phyloP scores from a whole-genome alignment of 441 rosid species.

The Erodium trifolium region DNA sequence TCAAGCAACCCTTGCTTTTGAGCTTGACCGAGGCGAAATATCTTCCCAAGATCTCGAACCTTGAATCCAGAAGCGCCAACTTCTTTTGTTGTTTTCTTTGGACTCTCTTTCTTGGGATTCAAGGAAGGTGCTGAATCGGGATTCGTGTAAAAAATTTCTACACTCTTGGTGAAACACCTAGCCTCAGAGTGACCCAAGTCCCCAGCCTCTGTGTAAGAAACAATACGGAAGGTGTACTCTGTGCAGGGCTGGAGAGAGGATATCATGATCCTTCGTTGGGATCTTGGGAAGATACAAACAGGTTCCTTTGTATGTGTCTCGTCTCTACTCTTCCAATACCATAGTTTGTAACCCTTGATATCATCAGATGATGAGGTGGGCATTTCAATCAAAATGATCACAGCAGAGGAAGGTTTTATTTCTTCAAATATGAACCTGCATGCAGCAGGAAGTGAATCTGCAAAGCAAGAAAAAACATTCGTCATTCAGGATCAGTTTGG shows the following conservation, averaged over 20 bases:
- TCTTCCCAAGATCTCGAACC: constrained; percentile 64
- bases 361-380: constrained; percentile 33
- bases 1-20: constrained; percentile 67
- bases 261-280: constrained; percentile 70
- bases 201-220: constrained; percentile 61
- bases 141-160: constrained; percentile 52
- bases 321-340: constrained; percentile 72
- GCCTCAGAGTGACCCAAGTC: constrained; percentile 81
- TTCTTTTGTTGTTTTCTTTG: constrained; percentile 28
- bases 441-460: constrained; percentile 79
- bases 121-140: constrained; percentile 24
- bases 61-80: constrained; percentile 46
- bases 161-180: constrained; percentile 77
- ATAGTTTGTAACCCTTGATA: constrained; percentile 77
- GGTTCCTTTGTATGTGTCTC: constrained; percentile 51
- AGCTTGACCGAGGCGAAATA: constrained; percentile 58
- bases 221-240: constrained; percentile 66
- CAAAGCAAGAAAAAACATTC: constrained; percentile 17
- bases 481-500: not conserved
- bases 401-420: constrained; percentile 53
- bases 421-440: constrained; percentile 87
- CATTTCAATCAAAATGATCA: constrained; percentile 59
- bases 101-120: constrained; percentile 29
- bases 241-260: constrained; percentile 81
- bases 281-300: constrained; percentile 47